Base-by-base conservation (phyloP, 139 green algal genomes). In the Chlorella sp. region DNA sequence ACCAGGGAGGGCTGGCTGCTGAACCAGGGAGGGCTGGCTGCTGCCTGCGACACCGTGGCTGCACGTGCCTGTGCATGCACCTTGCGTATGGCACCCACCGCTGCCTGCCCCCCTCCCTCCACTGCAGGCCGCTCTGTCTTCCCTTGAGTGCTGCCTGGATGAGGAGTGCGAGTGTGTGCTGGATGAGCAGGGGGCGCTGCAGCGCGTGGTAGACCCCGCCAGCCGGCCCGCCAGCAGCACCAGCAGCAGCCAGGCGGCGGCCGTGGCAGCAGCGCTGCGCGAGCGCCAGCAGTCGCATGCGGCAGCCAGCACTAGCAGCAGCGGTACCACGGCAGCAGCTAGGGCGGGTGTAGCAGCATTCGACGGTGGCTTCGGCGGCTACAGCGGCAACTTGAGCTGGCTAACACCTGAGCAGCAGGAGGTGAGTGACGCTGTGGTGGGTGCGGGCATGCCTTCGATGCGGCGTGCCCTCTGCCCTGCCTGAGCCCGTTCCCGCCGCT, bases 401-500 rank as follows among this genome's bases (percentile, higher is more conserved):
- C 67, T 89, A 20, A 83, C 76, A 22, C 56, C 60, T 32, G 60
- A 86, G 51, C 87, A 90, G 76, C 67, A 76, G 60, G 76, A 87
- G 76, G 81, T 90, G 40, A 5, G 43, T 26, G 1, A 38, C 14
- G 41, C 38, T 77, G 17, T 22, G 19, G 32, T 40, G 1, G 34
- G 1, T 76, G 69, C 51, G 6, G n/a, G n/a, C n/a, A n/a, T n/a
- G n/a, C n/a, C n/a, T n/a, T n/a, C n/a, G n/a, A n/a, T n/a, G n/a
- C n/a, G n/a, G n/a, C n/a, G n/a, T n/a, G n/a, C n/a, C n/a, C n/a
- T n/a, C n/a, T n/a, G n/a, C n/a, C n/a, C n/a, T n/a, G n/a, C n/a
- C n/a, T n/a, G n/a, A n/a, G n/a, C n/a, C n/a, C n/a, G n/a, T n/a
- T n/a, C n/a, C n/a, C n/a, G n/a, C 9, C 30, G 56, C 56, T 65